Evolutionary conservation across 768 basidiomycete genomes (phyloP).

Genomic region (Pisolithus orientalis): DNA sequence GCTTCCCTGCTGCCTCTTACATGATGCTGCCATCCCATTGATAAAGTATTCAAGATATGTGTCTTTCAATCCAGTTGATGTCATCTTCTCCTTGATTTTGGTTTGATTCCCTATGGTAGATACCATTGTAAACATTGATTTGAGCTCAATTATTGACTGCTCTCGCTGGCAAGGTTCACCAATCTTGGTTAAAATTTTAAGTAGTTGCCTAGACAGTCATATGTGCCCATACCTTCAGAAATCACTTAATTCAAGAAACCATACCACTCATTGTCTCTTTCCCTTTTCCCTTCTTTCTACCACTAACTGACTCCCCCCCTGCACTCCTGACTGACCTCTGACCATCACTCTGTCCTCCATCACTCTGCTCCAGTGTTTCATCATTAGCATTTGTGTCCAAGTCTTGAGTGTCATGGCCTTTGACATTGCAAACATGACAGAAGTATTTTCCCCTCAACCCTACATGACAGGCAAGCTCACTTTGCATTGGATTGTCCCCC

Average conservation of each 20-base stretch:
- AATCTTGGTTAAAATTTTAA: neutral
- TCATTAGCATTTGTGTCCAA: neutral
- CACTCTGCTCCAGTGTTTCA: neutral
- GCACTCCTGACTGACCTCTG: neutral
- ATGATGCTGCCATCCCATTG: neutral
- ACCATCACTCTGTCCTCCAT: neutral
- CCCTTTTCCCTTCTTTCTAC: neutral
- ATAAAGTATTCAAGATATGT: constrained; percentile 6
- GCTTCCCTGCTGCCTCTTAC: neutral
- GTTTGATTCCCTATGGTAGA: neutral
- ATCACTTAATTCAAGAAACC: neutral
- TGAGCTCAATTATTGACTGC: neutral
- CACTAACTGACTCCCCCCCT: neutral
- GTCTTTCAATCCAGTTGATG: constrained; percentile 8
- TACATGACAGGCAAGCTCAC: constrained; percentile 18
- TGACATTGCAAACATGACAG: constrained; percentile 13
- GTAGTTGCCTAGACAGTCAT: neutral
- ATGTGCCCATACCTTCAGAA: neutral
- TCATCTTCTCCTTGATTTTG: neutral
- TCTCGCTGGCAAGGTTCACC: neutral
- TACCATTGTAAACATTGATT: neutral
- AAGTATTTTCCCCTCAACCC: constrained; percentile 18
- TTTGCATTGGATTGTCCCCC: constrained; percentile 15
- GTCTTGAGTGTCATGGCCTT: neutral
- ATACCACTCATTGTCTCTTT: neutral